phyloP scores from a whole-genome alignment of 768 basidiomycete species.

The Brasilioporus rufonigricans region DNA sequence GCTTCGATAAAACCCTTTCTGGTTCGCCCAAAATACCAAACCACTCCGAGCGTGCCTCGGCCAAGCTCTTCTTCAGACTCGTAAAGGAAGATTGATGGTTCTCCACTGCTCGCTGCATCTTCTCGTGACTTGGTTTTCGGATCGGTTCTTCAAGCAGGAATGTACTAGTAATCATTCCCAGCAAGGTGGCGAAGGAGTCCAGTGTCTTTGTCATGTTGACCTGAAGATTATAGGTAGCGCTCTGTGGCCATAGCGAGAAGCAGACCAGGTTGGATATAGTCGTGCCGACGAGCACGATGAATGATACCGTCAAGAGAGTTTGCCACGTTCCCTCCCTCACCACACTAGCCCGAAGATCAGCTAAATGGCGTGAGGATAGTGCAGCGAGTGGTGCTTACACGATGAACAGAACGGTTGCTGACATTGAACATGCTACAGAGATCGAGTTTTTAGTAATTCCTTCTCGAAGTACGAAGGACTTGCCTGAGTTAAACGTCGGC shows the following conservation, averaged over 20 bases:
- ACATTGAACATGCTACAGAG: constrained; percentile 75
- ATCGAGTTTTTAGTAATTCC: neutral
- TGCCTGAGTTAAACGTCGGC: constrained; percentile 87
- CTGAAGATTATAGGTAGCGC: constrained; percentile 81
- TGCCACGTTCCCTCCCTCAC: constrained; percentile 86
- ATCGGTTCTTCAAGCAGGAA: constrained; percentile 79
- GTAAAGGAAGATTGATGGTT: constrained; percentile 90
- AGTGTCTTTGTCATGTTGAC: constrained; percentile 81
- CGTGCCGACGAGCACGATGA: constrained; percentile 77
- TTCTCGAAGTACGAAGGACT: constrained; percentile 4
- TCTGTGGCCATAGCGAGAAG: constrained; percentile 79
- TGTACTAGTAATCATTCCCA: constrained; percentile 76
- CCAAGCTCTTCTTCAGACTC: constrained; percentile 79
- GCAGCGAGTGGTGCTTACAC: constrained; percentile 49
- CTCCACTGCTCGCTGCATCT: constrained; percentile 76
- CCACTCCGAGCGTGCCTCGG: constrained; percentile 88
- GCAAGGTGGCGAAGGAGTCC: constrained; percentile 84
- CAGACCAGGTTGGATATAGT: constrained; percentile 82
- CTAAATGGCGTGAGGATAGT: neutral
- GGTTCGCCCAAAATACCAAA: constrained; percentile 32
- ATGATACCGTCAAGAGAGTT: constrained; percentile 69
- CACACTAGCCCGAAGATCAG: constrained; percentile 43
- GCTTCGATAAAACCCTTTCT: constrained; percentile 33
- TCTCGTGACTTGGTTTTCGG: constrained; percentile 54
- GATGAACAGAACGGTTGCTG: constrained; percentile 76